Evolutionary conservation across 306 rosid genomes (phyloP).

Genomic region (Pyrus betulifolia): DNA sequence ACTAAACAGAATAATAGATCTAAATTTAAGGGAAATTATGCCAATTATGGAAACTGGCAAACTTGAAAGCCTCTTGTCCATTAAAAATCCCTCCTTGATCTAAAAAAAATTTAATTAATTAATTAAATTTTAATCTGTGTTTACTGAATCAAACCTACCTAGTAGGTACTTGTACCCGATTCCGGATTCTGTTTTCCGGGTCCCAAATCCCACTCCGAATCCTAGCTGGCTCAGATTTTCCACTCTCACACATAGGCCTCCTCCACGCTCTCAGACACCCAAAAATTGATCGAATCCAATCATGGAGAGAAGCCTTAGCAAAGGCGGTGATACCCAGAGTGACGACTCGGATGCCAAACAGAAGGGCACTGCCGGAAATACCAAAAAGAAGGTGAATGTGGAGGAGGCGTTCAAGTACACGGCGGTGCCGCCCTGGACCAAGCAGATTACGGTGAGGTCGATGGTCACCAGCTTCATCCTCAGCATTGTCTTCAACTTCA

Average conservation of each 20-base stretch:
- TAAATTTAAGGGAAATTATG: too few species aligned
- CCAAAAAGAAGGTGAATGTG: slow-evolving; percentile 8
- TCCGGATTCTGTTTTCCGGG: background rate
- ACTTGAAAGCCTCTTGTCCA: background rate
- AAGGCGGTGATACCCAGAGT: background rate
- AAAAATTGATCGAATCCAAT: background rate
- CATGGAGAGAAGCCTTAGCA: slow-evolving; percentile 26
- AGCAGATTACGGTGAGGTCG: slow-evolving; percentile 51
- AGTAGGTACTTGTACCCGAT: too few species aligned
- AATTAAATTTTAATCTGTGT: background rate
- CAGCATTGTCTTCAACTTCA: slow-evolving; percentile 49
- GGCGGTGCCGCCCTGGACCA: slow-evolving; percentile 48
- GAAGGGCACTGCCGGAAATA: background rate
- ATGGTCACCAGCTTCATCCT: slow-evolving; percentile 44
- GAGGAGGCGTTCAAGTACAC: slow-evolving; percentile 39
- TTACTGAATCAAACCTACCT: too few species aligned
- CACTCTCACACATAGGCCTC: background rate
- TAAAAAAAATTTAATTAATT: too few species aligned
- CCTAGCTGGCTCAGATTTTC: background rate
- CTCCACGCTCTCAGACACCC: background rate
- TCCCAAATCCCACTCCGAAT: background rate
- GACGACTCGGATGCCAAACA: background rate
- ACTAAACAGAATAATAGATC: too few species aligned
- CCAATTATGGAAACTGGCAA: background rate
- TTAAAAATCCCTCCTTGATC: background rate